Base-by-base conservation (phyloP, 2,329 filamentous ascomycete species). In the Clonostachys rosea region DNA sequence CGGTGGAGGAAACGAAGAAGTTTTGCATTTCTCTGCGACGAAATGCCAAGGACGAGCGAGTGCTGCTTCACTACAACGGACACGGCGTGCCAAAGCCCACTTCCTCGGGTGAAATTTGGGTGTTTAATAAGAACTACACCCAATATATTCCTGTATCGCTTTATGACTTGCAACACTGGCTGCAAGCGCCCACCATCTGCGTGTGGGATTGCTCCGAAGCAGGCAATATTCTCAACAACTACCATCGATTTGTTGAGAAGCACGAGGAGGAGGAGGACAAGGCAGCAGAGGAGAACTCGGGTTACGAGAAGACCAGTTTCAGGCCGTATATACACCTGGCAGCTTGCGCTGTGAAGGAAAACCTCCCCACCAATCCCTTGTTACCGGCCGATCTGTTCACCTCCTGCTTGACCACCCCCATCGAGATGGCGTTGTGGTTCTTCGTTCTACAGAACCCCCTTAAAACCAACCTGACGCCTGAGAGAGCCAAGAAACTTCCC, bases 121-220 rank as follows among this genome's bases (percentile, higher is more conserved):
- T 97, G 6, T 99, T 99, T 67, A 99, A 99, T 68, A 92, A 94
- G 57, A 97, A 90, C 56, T 99, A 96, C 64, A 99, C 94, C 0
- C 94, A 99, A 67, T 99, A 99, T 63, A 99, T 99, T 40, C 94
- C 94, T 0, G 89, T 99, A 40, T 96, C 92, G 1, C 73, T 99
- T 9, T 96, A 95, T 59, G 94, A 99, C 62, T 71, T 99, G 41
- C 92, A 97, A 66, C 86, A 89, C 49, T 99, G 94, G 94, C 81
- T 99, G 8, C 91, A 92, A 52, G 92, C 91, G 1, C 94, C 94
- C 1, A 96, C 91, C 50, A 84, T 99, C 40, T 99, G 95, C 61
- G 94, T 99, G 34, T 99, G 95, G 79, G 94, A 99, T 67, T 96
- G 94, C 60, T 96, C 92, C 14, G 91, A 96, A 66, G 91, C 94